Evolutionary conservation across 768 basidiomycete species (phyloP).

Genomic region (Melanogaster broomeanus): DNA sequence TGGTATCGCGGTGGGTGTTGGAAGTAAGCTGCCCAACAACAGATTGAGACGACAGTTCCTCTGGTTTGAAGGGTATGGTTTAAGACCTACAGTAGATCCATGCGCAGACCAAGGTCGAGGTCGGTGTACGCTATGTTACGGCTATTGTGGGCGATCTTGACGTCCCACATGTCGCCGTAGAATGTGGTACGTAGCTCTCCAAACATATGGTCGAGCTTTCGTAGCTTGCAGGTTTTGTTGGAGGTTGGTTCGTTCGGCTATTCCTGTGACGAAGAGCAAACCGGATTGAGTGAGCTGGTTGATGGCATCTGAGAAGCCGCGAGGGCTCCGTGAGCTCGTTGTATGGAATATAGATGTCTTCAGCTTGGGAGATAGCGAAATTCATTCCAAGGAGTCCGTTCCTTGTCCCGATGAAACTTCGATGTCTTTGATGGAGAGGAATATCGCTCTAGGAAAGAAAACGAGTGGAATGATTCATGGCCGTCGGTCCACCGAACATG

Average conservation of each 20-base stretch:
- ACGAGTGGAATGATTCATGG: constrained; percentile 56
- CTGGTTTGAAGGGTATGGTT: neutral
- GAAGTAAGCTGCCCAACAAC: constrained; percentile 67
- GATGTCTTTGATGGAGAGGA: constrained; percentile 37
- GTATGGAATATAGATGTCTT: constrained; percentile 60
- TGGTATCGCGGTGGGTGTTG: constrained; percentile 91
- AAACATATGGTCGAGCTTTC: constrained; percentile 63
- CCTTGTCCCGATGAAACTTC: constrained; percentile 47
- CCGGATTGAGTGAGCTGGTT: constrained; percentile 73
- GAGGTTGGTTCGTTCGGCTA: constrained; percentile 65
- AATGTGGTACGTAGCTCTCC: constrained; percentile 84
- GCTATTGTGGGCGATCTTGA: constrained; percentile 70
- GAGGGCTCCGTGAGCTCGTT: constrained; percentile 42
- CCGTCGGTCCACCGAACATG: constrained; percentile 58
- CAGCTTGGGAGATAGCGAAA: constrained; percentile 34
- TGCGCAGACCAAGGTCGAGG: constrained; percentile 83
- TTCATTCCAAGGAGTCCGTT: constrained; percentile 47
- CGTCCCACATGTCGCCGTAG: constrained; percentile 90
- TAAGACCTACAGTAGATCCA: constrained; percentile 85
- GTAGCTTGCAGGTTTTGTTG: constrained; percentile 64
- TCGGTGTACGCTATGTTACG: constrained; percentile 96
- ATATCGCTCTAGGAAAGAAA: constrained; percentile 51
- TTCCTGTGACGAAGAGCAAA: constrained; percentile 68
- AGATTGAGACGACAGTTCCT: constrained; percentile 5
- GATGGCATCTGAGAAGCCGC: constrained; percentile 59